Evolutionary conservation across 2,329 filamentous ascomycete species (phyloP).

Genomic region (Fusarium poae): DNA sequence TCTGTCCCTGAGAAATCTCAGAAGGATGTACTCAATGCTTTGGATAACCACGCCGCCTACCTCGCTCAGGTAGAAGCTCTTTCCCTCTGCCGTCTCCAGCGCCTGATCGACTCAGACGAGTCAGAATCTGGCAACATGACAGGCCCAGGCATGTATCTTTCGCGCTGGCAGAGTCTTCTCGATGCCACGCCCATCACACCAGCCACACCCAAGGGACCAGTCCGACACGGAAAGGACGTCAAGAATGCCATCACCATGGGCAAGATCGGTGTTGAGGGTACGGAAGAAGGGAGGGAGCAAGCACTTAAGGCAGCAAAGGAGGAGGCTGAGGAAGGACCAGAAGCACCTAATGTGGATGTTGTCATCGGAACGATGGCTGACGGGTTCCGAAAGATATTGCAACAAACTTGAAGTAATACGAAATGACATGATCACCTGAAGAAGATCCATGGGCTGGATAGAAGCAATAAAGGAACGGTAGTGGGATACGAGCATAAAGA

Average conservation of each 20-base stretch:
- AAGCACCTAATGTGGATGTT: slow-evolving; percentile 58
- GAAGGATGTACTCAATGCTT: slow-evolving; percentile 60
- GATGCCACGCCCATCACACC: slow-evolving; percentile 79
- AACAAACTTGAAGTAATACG: slow-evolving; percentile 30
- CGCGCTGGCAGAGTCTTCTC: slow-evolving; percentile 78
- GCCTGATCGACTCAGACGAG: slow-evolving; percentile 62
- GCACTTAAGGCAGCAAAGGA: slow-evolving; percentile 39
- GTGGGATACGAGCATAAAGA: slow-evolving; percentile 5
- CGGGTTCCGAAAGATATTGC: slow-evolving; percentile 55
- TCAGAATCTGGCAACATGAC: slow-evolving; percentile 55
- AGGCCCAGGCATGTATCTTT: slow-evolving; percentile 79
- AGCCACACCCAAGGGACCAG: slow-evolving; percentile 61
- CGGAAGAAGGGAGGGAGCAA: slow-evolving; percentile 44
- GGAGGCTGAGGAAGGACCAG: slow-evolving; percentile 52
- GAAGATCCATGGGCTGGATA: slow-evolving; percentile 1
- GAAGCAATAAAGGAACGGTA: neutral
- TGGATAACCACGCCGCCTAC: slow-evolving; percentile 73
- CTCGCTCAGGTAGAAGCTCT: slow-evolving; percentile 66
- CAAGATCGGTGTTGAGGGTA: slow-evolving; percentile 57
- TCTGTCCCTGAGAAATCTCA: slow-evolving; percentile 63
- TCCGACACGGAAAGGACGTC: slow-evolving; percentile 68
- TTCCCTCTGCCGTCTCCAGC: slow-evolving; percentile 68
- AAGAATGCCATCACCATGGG: slow-evolving; percentile 59
- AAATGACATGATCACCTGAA: neutral
- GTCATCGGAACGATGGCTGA: slow-evolving; percentile 58